phyloP scores from a whole-genome alignment of 495 filamentous ascomycete genomes.

The Xylaria venustula region DNA sequence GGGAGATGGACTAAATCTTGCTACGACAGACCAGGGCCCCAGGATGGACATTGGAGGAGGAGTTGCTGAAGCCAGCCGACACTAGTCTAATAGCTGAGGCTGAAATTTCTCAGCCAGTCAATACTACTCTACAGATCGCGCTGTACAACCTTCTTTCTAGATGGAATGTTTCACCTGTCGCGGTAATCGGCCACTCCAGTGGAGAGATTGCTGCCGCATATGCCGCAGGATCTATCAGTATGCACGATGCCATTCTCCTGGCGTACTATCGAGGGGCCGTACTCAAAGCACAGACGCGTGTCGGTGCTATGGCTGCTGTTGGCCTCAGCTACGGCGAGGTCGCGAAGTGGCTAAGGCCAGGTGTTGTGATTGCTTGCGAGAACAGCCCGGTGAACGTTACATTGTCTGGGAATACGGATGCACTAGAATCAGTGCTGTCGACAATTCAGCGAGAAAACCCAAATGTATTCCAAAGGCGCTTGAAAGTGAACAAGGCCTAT shows the following conservation, averaged over 20 bases:
- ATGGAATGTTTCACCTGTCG: constrained; percentile 39
- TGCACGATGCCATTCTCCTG: constrained; percentile 41
- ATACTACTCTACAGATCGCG: constrained; percentile 4
- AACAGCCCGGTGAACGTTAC: constrained; percentile 59
- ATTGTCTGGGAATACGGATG: constrained; percentile 50
- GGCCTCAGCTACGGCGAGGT: constrained; percentile 38
- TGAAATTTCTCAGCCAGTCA: background rate
- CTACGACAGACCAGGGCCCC: too few relatives aligned
- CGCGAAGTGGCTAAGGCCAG: constrained; percentile 23
- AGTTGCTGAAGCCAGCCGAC: background rate
- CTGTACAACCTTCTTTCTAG: constrained; percentile 30
- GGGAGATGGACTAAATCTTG: too few relatives aligned
- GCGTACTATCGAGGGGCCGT: constrained; percentile 50
- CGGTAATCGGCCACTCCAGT: constrained; percentile 57
- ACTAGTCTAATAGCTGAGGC: background rate
- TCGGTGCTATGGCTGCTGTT: constrained; percentile 50
- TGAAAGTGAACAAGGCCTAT: constrained; percentile 58
- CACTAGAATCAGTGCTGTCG: constrained; percentile 44
- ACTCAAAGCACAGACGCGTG: background rate
- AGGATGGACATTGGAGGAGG: background rate
- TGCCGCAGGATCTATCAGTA: constrained; percentile 35
- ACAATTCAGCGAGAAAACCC: constrained; percentile 34
- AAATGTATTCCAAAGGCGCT: constrained; percentile 45
- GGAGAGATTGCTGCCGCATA: constrained; percentile 57
- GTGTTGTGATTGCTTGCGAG: constrained; percentile 40